Percentiles rank a stretch among this genome's conserved stretches.
Evolutionary conservation across 2,329 filamentous ascomycete genomes (phyloP).

Genomic region (Thermothelomyces thermophilus): DNA sequence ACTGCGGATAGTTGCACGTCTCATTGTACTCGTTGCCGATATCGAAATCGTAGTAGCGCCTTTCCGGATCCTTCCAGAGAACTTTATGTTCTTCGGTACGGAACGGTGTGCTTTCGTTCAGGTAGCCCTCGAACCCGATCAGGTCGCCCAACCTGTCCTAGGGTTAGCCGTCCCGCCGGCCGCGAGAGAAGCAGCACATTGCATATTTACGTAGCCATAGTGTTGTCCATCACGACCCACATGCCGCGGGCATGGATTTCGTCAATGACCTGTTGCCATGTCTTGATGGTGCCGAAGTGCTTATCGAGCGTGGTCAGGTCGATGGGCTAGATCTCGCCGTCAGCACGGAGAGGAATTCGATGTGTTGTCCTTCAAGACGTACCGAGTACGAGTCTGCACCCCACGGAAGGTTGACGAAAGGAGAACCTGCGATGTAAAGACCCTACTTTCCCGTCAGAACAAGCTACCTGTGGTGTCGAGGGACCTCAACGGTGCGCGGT

Average conservation of each 20-base stretch:
- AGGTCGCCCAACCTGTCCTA: slow-evolving; percentile 49
- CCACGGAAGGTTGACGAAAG: slow-evolving; percentile 60
- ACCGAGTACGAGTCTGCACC: slow-evolving; percentile 50
- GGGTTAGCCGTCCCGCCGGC: slow-evolving; percentile 12
- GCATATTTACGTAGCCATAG: slow-evolving; percentile 51
- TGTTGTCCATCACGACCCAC: slow-evolving; percentile 62
- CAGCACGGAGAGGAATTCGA: background rate
- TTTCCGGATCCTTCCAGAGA: slow-evolving; percentile 44
- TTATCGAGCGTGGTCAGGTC: slow-evolving; percentile 58
- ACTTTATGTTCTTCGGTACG: slow-evolving; percentile 49
- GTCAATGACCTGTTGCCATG: slow-evolving; percentile 51
- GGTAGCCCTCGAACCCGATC: slow-evolving; percentile 54
- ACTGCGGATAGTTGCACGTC: slow-evolving; percentile 51
- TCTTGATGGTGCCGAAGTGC: slow-evolving; percentile 53
- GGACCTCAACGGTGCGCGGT: background rate
- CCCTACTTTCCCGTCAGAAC: slow-evolving; percentile 7
- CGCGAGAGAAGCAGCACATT: slow-evolving; percentile 5
- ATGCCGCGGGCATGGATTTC: slow-evolving; percentile 57
- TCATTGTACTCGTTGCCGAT: slow-evolving; percentile 46
- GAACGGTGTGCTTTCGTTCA: slow-evolving; percentile 54
- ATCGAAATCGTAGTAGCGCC: slow-evolving; percentile 52
- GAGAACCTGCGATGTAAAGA: slow-evolving; percentile 48
- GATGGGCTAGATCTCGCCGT: slow-evolving; percentile 36
- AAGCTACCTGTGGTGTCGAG: too few species aligned
- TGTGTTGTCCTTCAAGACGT: slow-evolving; percentile 8